Conservation (phyloP, 2,329 filamentous ascomycete species). For the Leptographium lundbergii region DNA sequence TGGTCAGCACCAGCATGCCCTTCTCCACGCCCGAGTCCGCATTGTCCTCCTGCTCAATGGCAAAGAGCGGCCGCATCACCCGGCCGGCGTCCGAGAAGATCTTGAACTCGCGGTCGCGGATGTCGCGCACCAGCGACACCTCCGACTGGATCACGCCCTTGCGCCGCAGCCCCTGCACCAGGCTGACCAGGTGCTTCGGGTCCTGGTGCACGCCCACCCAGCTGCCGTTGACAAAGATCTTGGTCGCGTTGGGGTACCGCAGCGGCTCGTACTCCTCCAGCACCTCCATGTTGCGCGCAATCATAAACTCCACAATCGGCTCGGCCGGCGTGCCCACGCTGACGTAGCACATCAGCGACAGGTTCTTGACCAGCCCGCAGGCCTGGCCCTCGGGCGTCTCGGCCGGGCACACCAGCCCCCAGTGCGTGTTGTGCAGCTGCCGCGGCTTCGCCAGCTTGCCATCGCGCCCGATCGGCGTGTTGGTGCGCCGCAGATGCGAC, state of each 20-base stretch:
- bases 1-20: conserved; percentile 70
- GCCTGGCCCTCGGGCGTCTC: conserved; percentile 98
- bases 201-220: conserved; percentile 96
- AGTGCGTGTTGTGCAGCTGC: conserved; percentile 96
- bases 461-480: conserved; percentile 94
- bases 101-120: conserved; percentile 94
- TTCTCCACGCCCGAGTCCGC: conserved; percentile 43
- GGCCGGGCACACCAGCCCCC: conserved; percentile 92
- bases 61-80: conserved; percentile 87
- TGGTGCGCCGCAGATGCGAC: conserved; percentile 92
- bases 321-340: conserved; percentile 87
- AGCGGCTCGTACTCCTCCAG: conserved; percentile 88
- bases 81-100: conserved; percentile 95
- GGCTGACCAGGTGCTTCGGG: conserved; percentile 69
- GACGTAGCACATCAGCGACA: conserved; percentile 97
- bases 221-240: conserved; percentile 94
- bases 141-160: conserved; percentile 79
- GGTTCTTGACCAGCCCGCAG: conserved; percentile 94
- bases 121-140: conserved; percentile 89
- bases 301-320: conserved; percentile 90
- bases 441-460: conserved; percentile 97
- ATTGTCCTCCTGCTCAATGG: conserved; percentile 79
- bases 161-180: conserved; percentile 65
- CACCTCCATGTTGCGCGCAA: conserved; percentile 88
- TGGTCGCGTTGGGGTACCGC: conserved; percentile 81